Evolutionary conservation across 208 protist genomes (phyloP), one percentile per base, ranked within the genome.

Genomic region (Eutreptiella sp.): DNA sequence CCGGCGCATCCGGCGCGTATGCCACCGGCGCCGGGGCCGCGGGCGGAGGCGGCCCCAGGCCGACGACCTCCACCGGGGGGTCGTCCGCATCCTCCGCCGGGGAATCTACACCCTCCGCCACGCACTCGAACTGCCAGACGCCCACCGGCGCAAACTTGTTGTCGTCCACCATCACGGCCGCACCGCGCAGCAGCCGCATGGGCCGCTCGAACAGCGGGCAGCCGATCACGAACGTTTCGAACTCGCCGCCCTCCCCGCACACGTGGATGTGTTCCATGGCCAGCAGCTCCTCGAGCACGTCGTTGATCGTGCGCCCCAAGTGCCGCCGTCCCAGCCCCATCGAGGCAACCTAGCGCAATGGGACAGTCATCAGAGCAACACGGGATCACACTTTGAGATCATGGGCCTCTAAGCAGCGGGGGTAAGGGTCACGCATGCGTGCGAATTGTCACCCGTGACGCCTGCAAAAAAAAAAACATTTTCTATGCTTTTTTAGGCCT

Each of bases 211-310:
- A 96, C 35, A 99, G 68, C 0, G 96, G 96, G 66, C 90, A 97
- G 69, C 99, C 90, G 0, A 99, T 66, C 14, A 93, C 88, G n/a
- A 98, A 82, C 4, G 95, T 98, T 72, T 99, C 97, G 80, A 97
- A 99, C 79, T 99, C 97, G 27, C 97, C 97, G 24, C 97, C 97
- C 65, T 99, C 97, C 5, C 97, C 97, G 53, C 95, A 97, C n/a
- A 88, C 80, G 74, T 99, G 83, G 34, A 93, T 86, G 39, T 73
- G 57, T 19, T 38, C 39, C 24, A 83, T 65, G 38, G 47, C 63
- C 55, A 84, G 72, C 38, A 90, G 71, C 7, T 58, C 73, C 0
- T 82, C 73, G 7, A 83, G 74, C 23, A 86, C 53, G n/a, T 79
- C 63, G 24, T 70, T 32, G 0, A 99, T 73, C 0, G 76, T 79